These are phyloP conservation scores for Diospyros lotus DNA, from an alignment of 148 eudicot species.

Conservation along the genomic window DNA sequence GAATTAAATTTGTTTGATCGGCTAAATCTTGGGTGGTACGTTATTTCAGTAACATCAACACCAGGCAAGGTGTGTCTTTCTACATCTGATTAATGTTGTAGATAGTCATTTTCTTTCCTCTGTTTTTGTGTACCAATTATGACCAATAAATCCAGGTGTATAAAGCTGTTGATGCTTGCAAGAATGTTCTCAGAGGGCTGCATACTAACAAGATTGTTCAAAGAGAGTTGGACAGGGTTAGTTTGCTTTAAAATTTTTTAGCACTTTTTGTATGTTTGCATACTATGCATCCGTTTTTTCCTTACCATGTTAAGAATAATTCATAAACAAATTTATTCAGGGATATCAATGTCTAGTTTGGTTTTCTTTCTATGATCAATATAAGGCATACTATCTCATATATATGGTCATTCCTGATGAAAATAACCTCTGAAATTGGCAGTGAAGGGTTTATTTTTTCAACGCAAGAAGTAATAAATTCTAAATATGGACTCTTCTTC, in stretches of 20 bases:
- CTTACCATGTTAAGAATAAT: too few species aligned
- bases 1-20: constrained; percentile 91
- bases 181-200: constrained; percentile 88
- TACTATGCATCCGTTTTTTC: too few species aligned
- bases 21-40: constrained; percentile 95
- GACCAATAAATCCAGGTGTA: constrained; percentile 50
- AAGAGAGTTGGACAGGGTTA: constrained; percentile 90
- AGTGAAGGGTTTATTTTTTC: neutral
- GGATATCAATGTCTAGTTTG: neutral
- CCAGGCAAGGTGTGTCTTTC: constrained; percentile 72
- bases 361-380: neutral
- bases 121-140: constrained; percentile 5
- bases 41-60: constrained; percentile 94
- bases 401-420: neutral
- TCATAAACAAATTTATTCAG: neutral
- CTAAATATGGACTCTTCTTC: neutral
- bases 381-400: neutral
- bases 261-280: neutral
- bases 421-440: neutral
- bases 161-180: constrained; percentile 99
- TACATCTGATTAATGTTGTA: neutral
- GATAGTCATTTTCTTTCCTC: neutral
- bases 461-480: neutral
- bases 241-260: constrained; percentile 22
- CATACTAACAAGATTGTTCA: constrained; percentile 64